Evolutionary conservation across 2,329 filamentous ascomycete species (phyloP).

Genomic region (Xylaria multiplex): DNA sequence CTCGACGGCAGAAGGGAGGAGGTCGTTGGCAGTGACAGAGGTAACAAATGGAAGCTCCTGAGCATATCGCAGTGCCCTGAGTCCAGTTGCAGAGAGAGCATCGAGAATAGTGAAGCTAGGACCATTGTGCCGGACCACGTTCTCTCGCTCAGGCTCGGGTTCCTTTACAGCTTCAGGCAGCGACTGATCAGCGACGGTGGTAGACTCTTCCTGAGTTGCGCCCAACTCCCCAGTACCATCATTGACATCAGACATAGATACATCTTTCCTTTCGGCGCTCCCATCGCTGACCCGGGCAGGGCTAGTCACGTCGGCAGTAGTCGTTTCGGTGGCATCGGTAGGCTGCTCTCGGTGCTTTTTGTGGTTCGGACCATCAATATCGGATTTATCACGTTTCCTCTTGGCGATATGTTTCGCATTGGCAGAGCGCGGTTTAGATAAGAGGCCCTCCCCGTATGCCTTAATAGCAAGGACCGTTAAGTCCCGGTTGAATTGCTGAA

Average conservation of each 20-base stretch:
- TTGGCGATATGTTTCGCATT: conserved; percentile 55
- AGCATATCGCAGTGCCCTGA: conserved; percentile 90
- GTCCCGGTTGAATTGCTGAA: conserved; percentile 98
- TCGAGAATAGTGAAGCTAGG: conserved; percentile 85
- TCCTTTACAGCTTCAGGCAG: conserved; percentile 34
- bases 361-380: conserved; percentile 33
- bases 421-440: conserved; percentile 58
- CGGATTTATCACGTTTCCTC: conserved; percentile 36
- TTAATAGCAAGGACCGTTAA: conserved; percentile 92
- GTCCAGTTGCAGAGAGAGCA: conserved; percentile 90
- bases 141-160: conserved; percentile 30
- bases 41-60: conserved; percentile 89
- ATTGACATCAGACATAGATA: conserved; percentile 40
- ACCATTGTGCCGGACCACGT: conserved; percentile 36
- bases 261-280: conserved; percentile 27
- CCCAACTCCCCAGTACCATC: conserved; percentile 20
- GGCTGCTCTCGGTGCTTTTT: conserved; percentile 42
- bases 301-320: conserved; percentile 19
- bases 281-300: conserved; percentile 14
- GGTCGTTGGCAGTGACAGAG: conserved; percentile 87
- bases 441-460: conserved; percentile 79
- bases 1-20: conserved; percentile 78
- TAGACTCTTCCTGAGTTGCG: conserved; percentile 11
- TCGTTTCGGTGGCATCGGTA: conserved; percentile 27
- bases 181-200: conserved; percentile 11